Evolutionary conservation across 2,329 filamentous ascomycete genomes (phyloP), one percentile per base, ranked within the genome.

Genomic region (Stromatinia cepivora): DNA sequence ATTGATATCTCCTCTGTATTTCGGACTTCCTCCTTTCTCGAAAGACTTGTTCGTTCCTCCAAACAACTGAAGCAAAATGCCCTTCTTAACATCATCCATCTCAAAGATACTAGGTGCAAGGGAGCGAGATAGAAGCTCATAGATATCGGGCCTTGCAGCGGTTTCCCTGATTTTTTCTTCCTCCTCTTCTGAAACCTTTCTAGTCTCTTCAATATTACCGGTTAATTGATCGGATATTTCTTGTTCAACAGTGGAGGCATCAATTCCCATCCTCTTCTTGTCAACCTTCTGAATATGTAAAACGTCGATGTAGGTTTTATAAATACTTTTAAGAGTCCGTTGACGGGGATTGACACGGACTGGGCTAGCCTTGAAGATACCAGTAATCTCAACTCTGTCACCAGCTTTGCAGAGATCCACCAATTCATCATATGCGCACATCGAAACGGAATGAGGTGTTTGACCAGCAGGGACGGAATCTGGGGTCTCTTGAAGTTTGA

Each of bases 41-140:
- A 99, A 99, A 0, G 92, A 92, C 82, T 99, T 99, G 84, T 99
- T 99, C 46, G 95, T 97, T 69, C 95, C 95, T 50, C 95, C 94
- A 78, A 99, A 99, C 53, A 99, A 87, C 78, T 99, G 95, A 5
- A 99, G 88, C 15, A 99, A 84, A 71, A 99, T 97, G 15, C 95
- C 95, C 82, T 99, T 99, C 85, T 99, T 99, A 61, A 98, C 93
- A 77, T 99, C 95, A 75, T 99, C 95, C 89, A 97, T 92, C 81
- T 99, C 95, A 82, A 96, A 97, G 77, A 99, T 91, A 70, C 94
- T 97, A 20, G 95, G 95, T 2, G 95, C 95, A 39, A 99, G 84
- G 1, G 94, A 98, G 50, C 94, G 88, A 25, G 95, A 87, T 5
- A 99, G 87, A 34, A 99, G 86, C 31, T 99, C 94, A 79, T 99